Evolutionary conservation across 2,329 filamentous ascomycete species (phyloP), one percentile per base, ranked within the genome.

Genomic region (Colletotrichum graminicola): DNA sequence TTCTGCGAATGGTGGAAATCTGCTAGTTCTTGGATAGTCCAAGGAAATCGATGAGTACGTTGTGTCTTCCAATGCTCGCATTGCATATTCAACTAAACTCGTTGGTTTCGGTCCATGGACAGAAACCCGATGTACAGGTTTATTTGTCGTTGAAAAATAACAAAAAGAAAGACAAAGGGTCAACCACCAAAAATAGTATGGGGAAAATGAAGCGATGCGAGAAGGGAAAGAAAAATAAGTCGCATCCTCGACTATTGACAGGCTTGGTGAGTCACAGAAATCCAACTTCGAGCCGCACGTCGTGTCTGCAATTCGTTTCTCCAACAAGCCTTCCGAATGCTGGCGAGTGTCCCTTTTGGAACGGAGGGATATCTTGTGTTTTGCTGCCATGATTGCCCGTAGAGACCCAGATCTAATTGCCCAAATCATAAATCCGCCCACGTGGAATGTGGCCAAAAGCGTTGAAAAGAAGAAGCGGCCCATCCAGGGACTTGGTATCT

Each of bases 401-500:
- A 62, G 41, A 51, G 57, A 34, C 51, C 67, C 67, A 63, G 52
- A 55, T 72, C 71, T 71, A 71, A 71, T 63, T 61, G 60, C 69
- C 69, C 65, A 69, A 64, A 62, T 71, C 67, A 71, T 64, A 64
- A 71, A 60, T 45, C 68, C 61, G 54, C 63, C 52, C 55, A 59
- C 60, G n/a, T 23, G 36, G 36, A 47, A 55, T 62, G 57, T 61
- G 59, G 52, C 51, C 59, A 63, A 65, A 73, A 68, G 51, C 56
- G 47, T 73, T 60, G 72, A 73, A 73, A 69, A 55, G 69, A 68
- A 73, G 64, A 73, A 62, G 51, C 52, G 61, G 47, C 72, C 69
- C 72, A 59, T 62, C 64, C 54, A 57, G 69, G 69, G 61, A 69
- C 69, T 73, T 73, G 72, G 72, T 73, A 73, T 73, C 72, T 73